A percentile compares a stretch with the other conserved stretches of the same genome.
phyloP scores from a whole-genome alignment of 169 alveolate species.

The Eimeria sp. region DNA sequence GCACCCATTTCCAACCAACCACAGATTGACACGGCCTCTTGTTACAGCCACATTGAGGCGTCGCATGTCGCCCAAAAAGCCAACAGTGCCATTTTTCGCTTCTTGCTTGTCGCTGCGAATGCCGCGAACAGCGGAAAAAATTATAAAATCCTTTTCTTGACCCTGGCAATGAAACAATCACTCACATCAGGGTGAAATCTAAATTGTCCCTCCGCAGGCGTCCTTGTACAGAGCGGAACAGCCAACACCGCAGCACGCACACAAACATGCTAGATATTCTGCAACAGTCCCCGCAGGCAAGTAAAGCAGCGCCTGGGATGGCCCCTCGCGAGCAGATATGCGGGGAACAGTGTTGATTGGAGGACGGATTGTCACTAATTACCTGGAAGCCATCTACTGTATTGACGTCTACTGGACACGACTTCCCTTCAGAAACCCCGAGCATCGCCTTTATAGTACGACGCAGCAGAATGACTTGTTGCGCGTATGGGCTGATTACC shows the following conservation, averaged over 20 bases:
- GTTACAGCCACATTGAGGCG: constrained; percentile 88
- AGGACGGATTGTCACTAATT: neutral
- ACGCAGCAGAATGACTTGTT: constrained; percentile 84
- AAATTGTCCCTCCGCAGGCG: neutral
- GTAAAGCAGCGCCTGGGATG: neutral
- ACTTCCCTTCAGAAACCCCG: constrained; percentile 71
- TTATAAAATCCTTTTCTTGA: constrained; percentile 85
- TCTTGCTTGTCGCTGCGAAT: constrained; percentile 65
- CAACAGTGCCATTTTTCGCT: constrained; percentile 77
- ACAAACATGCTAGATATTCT: neutral
- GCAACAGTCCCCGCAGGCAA: neutral
- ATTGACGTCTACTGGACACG: constrained; percentile 87
- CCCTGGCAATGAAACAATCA: constrained; percentile 78
- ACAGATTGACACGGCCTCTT: constrained; percentile 83
- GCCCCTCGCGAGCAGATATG: neutral
- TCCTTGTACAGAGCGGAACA: neutral
- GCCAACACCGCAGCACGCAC: neutral
- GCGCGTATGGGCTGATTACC: constrained; percentile 86
- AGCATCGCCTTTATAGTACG: constrained; percentile 78
- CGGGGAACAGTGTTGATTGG: neutral
- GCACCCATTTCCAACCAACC: constrained; percentile 86
- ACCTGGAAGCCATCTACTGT: constrained; percentile 90
- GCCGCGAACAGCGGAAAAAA: constrained; percentile 84
- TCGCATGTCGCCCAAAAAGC: constrained; percentile 85
- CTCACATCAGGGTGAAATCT: neutral